phyloP scores from a whole-genome alignment of 495 filamentous ascomycete genomes.

The Talaromyces proteolyticus region DNA sequence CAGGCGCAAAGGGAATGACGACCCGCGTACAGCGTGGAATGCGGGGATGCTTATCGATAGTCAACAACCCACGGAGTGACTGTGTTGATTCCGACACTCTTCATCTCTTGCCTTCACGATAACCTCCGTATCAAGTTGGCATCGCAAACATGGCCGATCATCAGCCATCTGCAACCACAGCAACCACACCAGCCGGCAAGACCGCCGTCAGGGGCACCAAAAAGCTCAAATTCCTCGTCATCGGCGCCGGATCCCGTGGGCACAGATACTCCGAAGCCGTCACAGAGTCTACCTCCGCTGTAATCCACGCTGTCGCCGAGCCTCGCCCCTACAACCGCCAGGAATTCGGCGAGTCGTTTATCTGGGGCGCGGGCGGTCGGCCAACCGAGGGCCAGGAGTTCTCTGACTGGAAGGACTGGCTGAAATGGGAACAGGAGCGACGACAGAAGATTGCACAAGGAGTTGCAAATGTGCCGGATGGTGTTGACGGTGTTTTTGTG shows the following conservation, averaged over 20 bases:
- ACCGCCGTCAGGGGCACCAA: background rate
- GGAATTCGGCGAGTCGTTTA: conserved; percentile 58
- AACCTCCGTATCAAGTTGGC: too few relatives aligned
- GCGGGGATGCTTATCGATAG: conserved; percentile 5
- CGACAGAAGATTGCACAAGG: conserved; percentile 23
- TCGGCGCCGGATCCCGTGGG: conserved; percentile 85
- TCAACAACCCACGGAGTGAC: too few relatives aligned
- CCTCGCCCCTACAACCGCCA: conserved; percentile 71
- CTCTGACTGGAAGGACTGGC: conserved; percentile 65
- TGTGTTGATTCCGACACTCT: background rate
- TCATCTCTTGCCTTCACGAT: background rate
- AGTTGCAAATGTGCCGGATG: conserved; percentile 1
- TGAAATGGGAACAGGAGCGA: conserved; percentile 55
- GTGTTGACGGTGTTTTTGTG: conserved; percentile 76
- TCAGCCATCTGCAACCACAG: too few relatives aligned
- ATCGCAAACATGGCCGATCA: too few relatives aligned
- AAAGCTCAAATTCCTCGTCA: conserved; percentile 59
- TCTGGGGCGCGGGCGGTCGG: conserved; percentile 49
- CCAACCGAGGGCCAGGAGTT: conserved; percentile 58
- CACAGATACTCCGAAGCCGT: conserved; percentile 68
- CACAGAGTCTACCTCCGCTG: conserved; percentile 49
- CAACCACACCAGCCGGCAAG: background rate
- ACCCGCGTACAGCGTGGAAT: background rate
- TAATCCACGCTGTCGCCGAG: conserved; percentile 74
- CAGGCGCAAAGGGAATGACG: background rate